These are phyloP conservation scores for Trichoderma sp. DNA, from an alignment of 2,329 filamentous ascomycete species.

Conservation along the genomic window DNA sequence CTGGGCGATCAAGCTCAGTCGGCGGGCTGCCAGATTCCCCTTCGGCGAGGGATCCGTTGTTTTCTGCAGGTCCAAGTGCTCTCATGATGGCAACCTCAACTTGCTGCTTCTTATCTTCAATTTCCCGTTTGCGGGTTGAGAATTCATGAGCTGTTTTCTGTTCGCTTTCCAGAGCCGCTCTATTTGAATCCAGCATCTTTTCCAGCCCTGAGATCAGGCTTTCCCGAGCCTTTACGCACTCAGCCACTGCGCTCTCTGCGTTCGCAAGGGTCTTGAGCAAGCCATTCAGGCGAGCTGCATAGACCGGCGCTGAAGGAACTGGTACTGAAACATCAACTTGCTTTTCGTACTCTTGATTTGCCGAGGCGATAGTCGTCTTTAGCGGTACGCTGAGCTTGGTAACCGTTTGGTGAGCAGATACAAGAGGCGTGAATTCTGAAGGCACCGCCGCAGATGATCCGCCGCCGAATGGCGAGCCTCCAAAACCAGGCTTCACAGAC, in stretches of 20 bases:
- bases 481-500: conserved; percentile 54
- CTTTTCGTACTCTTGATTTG: conserved; percentile 83
- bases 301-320: conserved; percentile 81
- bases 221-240: conserved; percentile 83
- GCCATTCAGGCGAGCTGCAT: conserved; percentile 85
- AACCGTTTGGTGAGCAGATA: conserved; percentile 72
- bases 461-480: conserved; percentile 60
- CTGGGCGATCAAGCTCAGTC: conserved; percentile 71
- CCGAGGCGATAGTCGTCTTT: conserved; percentile 68
- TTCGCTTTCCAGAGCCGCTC: conserved; percentile 69
- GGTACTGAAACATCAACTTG: conserved; percentile 71
- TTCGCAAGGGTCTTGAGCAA: conserved; percentile 87
- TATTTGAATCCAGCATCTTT: conserved; percentile 76
- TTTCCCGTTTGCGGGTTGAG: conserved; percentile 66
- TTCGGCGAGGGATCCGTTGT: conserved; percentile 52
- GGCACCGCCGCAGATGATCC: conserved; percentile 66
- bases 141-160: conserved; percentile 68
- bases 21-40: conserved; percentile 51
- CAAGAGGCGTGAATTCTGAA: conserved; percentile 75
- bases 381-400: conserved; percentile 72
- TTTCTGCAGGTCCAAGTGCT: conserved; percentile 68
- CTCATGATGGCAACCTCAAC: conserved; percentile 92
- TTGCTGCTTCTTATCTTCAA: conserved; percentile 81
- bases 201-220: conserved; percentile 80
- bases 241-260: conserved; percentile 85